Evolutionary conservation across 176 grass and related monocot species (phyloP), one percentile per base, ranked within the genome.

Genomic region (Melocanna baccifera): DNA sequence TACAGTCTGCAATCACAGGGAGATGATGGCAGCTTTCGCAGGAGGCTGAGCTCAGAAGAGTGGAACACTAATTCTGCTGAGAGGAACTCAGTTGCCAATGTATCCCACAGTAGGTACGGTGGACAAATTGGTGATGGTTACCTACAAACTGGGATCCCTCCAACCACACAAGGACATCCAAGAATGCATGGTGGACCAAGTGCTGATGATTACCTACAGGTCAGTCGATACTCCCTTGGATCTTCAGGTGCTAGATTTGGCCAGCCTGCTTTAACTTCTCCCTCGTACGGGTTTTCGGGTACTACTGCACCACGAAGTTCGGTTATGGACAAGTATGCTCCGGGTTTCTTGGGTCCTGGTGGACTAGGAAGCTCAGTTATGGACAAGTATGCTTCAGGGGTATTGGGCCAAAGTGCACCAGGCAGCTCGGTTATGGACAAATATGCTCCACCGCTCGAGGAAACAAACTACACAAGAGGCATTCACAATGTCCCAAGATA

Each of bases 301-400:
- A 59, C 58, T 9, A 14, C 36, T 81, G 62, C 73, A 57, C 19
- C 71, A 69, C 66, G 22, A 71, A 89, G 80, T 19, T 97, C 87
- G 22, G 85, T 87, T 68, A 89, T 81, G 64, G 86, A 92, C 46
- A 88, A 62, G 77, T 92, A 97, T 82, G 73, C 80, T 77, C 22
- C 37, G 20, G 88, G 76, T 34, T 69, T 91, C 13, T 78, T 91
- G 12, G 71, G 51, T 80, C 34, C 64, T 5, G 18, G 36, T 84
- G 83, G 47, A 67, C 47, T 57, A 81, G 65, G 71, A 81, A 75
- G 72, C 15, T 95, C 86, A 26, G 85, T 75, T 51, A 89, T 87
- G 73, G 85, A 92, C 67, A 91, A 56, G 73, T 94, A 98, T 80
- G 81, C 78, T 3, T 32, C 45, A 3, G 58, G 48, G n/a, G 43